Evolutionary conservation across 495 filamentous ascomycete species (phyloP), one percentile per base, ranked within the genome.

Genomic region (Aspergillus ellipticus): DNA sequence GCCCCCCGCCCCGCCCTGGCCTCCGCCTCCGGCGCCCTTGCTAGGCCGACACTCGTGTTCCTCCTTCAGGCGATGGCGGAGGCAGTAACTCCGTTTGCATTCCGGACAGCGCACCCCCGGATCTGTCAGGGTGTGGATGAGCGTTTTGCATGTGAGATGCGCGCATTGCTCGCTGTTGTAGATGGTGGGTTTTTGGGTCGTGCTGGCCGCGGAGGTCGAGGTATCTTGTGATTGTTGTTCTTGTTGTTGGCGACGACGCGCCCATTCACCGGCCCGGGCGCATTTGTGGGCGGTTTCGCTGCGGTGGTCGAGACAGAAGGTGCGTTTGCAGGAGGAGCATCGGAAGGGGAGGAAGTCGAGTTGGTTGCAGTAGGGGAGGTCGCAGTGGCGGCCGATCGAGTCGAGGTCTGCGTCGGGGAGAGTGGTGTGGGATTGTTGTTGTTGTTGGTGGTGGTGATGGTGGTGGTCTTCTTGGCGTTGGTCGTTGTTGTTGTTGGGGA

Each of bases 311-410:
- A 95, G 88, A 70, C 94, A 98, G 80, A 85, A 98, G 46, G 87
- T 95, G 45, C 85, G 80, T 63, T 74, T 76, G 65, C 94, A 98
- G 67, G 86, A 92, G 72, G 94, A 88, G 79, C 94, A 98, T 61
- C 84, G 80, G 76, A 97, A 98, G 37, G 94, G 94, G 10, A 98
- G 86, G 76, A 97, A 97, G 75, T 97, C 95, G 45, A 97, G 89
- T 65, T 89, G 86, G 68, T 92, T 85, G 81, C 94, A 98, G 80
- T 89, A 92, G 59, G 84, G 73, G 74, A 88, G 85, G 72, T 97
- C 85, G 80, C 94, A 98, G 77, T 96, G 91, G 52, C 85, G 83
- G 63, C 94, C 94, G 68, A 97, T 89, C 10, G 89, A 81, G 60
- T 87, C 85, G 35, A 89, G 82, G 74, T 96, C 90, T 65, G 74